A percentile compares a stretch with the other conserved stretches of the same genome.
Evolutionary conservation across 352 stramenopile genomes (phyloP).

Genomic region (Thalassiosira sp.): DNA sequence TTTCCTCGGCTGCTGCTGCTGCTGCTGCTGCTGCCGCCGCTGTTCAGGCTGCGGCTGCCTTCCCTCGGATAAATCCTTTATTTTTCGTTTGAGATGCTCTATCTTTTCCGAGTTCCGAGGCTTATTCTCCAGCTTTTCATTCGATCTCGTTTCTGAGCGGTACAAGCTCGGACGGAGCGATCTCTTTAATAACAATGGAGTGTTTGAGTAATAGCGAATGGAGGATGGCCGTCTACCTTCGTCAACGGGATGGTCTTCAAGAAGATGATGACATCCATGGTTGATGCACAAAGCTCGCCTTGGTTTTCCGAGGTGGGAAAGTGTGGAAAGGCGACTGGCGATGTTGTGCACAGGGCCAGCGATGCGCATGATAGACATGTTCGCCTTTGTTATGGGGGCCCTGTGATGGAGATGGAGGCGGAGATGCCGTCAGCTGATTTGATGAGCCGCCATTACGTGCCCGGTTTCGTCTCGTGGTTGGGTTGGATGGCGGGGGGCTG

Average conservation of each 20-base stretch:
- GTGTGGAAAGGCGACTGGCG: not conserved
- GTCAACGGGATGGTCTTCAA: not conserved
- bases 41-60: no score
- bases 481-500: not conserved
- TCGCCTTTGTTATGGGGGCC: not conserved
- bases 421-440: no score
- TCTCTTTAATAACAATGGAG: not conserved
- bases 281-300: not conserved
- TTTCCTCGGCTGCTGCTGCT: no score
- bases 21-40: no score
- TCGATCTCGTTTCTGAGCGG: no score
- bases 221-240: not conserved
- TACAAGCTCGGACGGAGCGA: no score
- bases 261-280: not conserved
- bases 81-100: no score
- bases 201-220: constrained; percentile 6
- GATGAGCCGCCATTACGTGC: not conserved
- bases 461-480: not conserved
- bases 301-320: not conserved
- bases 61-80: no score
- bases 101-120: no score
- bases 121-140: no score
- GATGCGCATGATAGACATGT: constrained; percentile 5
- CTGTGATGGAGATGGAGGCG: not conserved
- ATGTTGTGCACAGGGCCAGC: not conserved